phyloP scores from a whole-genome alignment of 108 stramenopile species.

The Stephanodiscus minutulus region DNA sequence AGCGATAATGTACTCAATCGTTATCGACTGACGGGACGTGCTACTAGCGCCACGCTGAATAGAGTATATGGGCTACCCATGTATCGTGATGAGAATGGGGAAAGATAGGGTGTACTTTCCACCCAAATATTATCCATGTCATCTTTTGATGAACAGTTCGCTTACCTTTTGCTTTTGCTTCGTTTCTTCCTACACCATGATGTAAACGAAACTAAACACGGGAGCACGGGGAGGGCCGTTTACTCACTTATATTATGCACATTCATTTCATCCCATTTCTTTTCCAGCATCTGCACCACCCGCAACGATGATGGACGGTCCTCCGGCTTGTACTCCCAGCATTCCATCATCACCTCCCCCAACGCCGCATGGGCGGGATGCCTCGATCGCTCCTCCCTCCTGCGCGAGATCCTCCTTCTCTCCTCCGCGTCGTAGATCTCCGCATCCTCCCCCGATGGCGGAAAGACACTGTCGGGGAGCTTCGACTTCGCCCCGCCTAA shows the following conservation, averaged over 20 bases:
- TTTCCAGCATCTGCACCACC: conserved; percentile 26
- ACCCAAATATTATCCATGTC: not conserved
- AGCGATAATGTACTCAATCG: too few relatives aligned
- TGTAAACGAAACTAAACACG: not conserved
- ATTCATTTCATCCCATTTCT: conserved; percentile 4
- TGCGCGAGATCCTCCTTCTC: not conserved
- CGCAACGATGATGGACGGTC: conserved; percentile 30
- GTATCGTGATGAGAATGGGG: too few relatives aligned
- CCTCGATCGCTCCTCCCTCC: not conserved
- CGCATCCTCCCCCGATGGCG: too few relatives aligned
- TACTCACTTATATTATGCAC: too few relatives aligned
- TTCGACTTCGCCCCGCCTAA: conserved; percentile 4
- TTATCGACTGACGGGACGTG: too few relatives aligned
- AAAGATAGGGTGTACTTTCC: not conserved
- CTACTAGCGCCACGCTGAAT: not conserved
- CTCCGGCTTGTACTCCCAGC: conserved; percentile 14
- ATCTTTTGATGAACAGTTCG: not conserved
- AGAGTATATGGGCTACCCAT: not conserved
- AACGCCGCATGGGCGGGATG: conserved; percentile 35
- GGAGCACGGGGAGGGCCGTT: too few relatives aligned
- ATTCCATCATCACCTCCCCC: conserved; percentile 16
- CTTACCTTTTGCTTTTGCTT: too few relatives aligned
- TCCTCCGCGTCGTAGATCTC: not conserved
- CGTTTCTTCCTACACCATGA: not conserved
- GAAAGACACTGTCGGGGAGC: not conserved